Conservation (phyloP, 2,329 filamentous ascomycete species). For the Trichoderma semiorbis region DNA sequence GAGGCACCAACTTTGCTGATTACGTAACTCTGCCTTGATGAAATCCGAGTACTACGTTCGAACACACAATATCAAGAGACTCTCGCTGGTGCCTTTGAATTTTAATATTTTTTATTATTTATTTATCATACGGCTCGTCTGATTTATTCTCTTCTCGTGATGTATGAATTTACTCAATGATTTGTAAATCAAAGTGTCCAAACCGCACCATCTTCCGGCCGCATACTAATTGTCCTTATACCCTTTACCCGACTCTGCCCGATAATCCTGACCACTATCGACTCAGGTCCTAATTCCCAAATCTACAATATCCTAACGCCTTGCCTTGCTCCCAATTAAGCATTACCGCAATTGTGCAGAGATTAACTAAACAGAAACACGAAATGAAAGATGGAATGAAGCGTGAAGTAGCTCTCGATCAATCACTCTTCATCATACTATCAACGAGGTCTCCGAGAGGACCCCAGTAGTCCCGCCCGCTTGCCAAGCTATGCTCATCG, state of each 20-base stretch:
- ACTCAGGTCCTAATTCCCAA: neutral
- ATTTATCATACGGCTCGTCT: neutral
- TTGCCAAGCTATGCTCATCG: constrained; percentile 89
- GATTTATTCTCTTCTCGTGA: constrained; percentile 10
- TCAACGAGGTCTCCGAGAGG: constrained; percentile 93
- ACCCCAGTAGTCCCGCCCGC: constrained; percentile 95
- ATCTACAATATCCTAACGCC: constrained; percentile 24
- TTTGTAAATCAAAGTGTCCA: neutral
- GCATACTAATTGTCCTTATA: neutral
- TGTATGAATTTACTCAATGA: constrained; percentile 1
- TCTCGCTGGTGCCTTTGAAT: neutral
- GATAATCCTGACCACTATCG: neutral
- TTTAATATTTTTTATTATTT: neutral
- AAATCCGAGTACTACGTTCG: neutral
- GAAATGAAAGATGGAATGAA: neutral
- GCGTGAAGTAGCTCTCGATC: constrained; percentile 23
- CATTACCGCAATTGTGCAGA: constrained; percentile 8
- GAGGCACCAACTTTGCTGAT: constrained; percentile 38
- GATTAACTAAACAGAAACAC: neutral
- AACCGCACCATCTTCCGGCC: neutral
- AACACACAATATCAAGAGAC: neutral
- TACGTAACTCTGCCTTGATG: constrained; percentile 27
- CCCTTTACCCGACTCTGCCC: constrained; percentile 12
- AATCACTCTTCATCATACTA: constrained; percentile 95
- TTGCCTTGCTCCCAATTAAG: constrained; percentile 18